Evolutionary conservation across 345 rosid genomes (phyloP).

Genomic region (Murraya koenigii): DNA sequence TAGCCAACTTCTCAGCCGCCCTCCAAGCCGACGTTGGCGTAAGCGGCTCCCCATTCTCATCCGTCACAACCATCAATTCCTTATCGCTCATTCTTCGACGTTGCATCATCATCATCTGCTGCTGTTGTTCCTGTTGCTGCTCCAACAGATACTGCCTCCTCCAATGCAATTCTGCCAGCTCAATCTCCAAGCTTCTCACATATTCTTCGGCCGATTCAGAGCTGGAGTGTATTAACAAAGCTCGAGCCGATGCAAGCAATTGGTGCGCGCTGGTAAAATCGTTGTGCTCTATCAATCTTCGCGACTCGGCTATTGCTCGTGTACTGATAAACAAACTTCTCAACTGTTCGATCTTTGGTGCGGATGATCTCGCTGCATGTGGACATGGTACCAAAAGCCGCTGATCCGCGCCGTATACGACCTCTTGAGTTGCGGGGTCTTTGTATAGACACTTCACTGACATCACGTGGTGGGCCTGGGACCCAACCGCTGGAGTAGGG

Average conservation of each 20-base stretch:
- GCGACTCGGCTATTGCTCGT: constrained; percentile 76
- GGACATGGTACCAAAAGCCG: constrained; percentile 40
- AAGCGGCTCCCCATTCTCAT: constrained; percentile 78
- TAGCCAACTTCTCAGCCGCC: constrained; percentile 91
- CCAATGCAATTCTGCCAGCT: constrained; percentile 67
- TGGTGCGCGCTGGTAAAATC: constrained; percentile 67
- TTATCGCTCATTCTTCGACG: constrained; percentile 33
- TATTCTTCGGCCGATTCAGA: constrained; percentile 39
- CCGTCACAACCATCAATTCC: constrained; percentile 37
- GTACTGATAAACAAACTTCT: constrained; percentile 57
- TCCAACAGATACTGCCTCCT: constrained; percentile 39
- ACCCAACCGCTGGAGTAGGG: constrained; percentile 30
- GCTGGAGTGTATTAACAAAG: constrained; percentile 48
- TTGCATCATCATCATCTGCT: constrained; percentile 16
- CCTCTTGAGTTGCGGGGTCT: constrained; percentile 59
- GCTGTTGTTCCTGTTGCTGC: constrained; percentile 20
- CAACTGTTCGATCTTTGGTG: constrained; percentile 47
- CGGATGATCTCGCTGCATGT: constrained; percentile 46
- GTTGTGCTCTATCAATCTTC: constrained; percentile 52
- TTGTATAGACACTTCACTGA: constrained; percentile 59
- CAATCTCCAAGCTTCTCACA: constrained; percentile 46
- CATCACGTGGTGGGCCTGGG: constrained; percentile 47
- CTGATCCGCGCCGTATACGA: constrained; percentile 49
- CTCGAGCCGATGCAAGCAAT: constrained; percentile 69
- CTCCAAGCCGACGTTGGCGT: constrained; percentile 90